Evolutionary conservation across 2,329 filamentous ascomycete genomes (phyloP), one percentile per base, ranked within the genome.

Genomic region (Cordyceps fumosorosea): DNA sequence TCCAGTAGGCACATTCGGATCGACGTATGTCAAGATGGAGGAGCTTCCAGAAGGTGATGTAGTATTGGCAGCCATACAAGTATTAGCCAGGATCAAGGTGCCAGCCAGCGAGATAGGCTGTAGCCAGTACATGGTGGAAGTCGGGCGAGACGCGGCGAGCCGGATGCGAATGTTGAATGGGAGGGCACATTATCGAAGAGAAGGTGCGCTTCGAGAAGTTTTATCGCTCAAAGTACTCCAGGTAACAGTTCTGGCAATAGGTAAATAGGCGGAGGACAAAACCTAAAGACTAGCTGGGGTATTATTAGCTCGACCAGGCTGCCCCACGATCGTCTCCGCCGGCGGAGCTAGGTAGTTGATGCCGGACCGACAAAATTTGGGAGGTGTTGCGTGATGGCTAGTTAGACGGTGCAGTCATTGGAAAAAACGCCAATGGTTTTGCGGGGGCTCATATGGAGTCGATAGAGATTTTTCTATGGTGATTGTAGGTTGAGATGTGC

Each of bases 1-100:
- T 3, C 66, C 69, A 0, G 68, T 68, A 0, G 69, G 66, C 6
- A 70, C 66, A 22, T 62, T 22, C 5, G 64, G 62, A n/a, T 62
- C 44, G 40, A 59, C 11, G 37, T 51, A 63, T 18, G 64, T 56
- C 24, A 59, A 50, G 5, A 60, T 26, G 8, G 54, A 22, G 5
- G 55, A 34, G 12, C 26, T 48, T 20, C 18, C 47, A 1, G 12
- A 26, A 1, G 26, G 53, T 4, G 40, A 40, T 32, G 60, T 47
- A 1, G 60, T 45, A 29, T 57, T 62, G 24, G 16, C 5, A 16
- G 60, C 60, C 11, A 62, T 8, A 12, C 60, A 62, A 10, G 10
- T 40, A 29, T 57, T 58, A 40, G 42, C 60, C 34, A 62, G 37
- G 22, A 29, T 57, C 53, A 62, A 32, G 37, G 55, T 58, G 54